Conservation (phyloP, 768 basidiomycete genomes). For the Podaxis carcinomalis region DNA sequence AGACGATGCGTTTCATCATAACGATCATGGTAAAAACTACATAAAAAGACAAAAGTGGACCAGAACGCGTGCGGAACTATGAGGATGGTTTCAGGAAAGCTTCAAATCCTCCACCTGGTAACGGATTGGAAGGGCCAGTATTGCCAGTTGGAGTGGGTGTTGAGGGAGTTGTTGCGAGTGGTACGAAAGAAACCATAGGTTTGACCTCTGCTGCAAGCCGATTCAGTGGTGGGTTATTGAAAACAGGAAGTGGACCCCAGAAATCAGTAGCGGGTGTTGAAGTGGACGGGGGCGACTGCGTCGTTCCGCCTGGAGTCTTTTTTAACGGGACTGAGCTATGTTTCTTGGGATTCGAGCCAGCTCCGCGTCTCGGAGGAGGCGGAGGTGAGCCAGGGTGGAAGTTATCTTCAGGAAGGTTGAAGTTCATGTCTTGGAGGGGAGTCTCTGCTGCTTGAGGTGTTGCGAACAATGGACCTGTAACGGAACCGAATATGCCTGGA, state of each 20-base stretch:
- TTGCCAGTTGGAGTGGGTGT: not conserved
- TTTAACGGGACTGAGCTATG: slow-evolving; percentile 37
- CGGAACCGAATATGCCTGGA: slow-evolving; percentile 17
- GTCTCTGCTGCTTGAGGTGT: slow-evolving; percentile 12
- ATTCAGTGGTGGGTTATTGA: slow-evolving; percentile 24
- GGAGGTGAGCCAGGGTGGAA: slow-evolving; percentile 33
- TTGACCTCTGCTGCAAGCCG: slow-evolving; percentile 15
- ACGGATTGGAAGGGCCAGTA: not conserved
- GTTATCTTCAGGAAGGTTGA: slow-evolving; percentile 36
- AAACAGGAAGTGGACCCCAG: slow-evolving; percentile 60
- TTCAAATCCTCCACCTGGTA: slow-evolving; percentile 8
- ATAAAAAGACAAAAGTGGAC: not conserved
- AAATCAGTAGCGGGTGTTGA: slow-evolving; percentile 36
- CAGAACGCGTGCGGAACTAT: not conserved
- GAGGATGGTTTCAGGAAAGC: slow-evolving; percentile 4
- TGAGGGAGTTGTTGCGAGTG: not conserved
- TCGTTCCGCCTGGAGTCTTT: slow-evolving; percentile 23
- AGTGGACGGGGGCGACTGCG: slow-evolving; percentile 20
- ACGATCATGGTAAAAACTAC: not conserved
- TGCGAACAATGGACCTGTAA: slow-evolving; percentile 22
- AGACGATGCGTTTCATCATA: not conserved
- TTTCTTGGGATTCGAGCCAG: slow-evolving; percentile 27
- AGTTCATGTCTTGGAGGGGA: slow-evolving; percentile 19
- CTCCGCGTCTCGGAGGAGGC: slow-evolving; percentile 28
- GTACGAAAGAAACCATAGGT: not conserved